phyloP scores from a whole-genome alignment of 2,329 filamentous ascomycete genomes.

The Cephalotrichum gorgonifer region DNA sequence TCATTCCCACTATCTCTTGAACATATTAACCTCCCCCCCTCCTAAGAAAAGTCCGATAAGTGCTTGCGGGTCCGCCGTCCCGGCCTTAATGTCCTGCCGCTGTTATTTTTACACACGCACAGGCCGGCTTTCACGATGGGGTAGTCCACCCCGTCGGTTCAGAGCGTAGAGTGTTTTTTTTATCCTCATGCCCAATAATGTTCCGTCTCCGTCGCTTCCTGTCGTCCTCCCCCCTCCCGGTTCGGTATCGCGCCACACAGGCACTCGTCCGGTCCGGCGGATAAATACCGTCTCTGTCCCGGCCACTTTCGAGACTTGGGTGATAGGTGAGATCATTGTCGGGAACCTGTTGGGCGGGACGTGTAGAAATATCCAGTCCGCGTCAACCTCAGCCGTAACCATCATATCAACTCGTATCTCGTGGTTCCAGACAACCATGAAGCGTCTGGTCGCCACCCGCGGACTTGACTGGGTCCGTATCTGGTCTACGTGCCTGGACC shows the following conservation, averaged over 20 bases:
- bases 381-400: too few species aligned
- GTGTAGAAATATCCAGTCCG: too few species aligned
- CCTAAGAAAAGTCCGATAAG: too few species aligned
- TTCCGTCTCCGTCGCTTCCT: too few species aligned
- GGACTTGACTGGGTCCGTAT: too few species aligned
- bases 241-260: not conserved
- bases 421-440: too few species aligned
- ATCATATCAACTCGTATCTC: too few species aligned
- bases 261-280: conserved; percentile 1
- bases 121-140: not conserved
- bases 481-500: not conserved
- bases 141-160: not conserved
- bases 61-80: not conserved
- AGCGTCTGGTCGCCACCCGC: too few species aligned
- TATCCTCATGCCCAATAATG: too few species aligned
- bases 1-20: too few species aligned
- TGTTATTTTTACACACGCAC: conserved; percentile 2
- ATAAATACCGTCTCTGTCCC: not conserved
- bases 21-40: too few species aligned
- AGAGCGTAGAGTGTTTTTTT: too few species aligned
- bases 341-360: not conserved
- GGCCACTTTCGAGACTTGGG: not conserved
- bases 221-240: not conserved
- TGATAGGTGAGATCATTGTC: not conserved
- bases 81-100: conserved; percentile 6